Conservation (phyloP, 345 rosid species). For the Pseudoturritis turrita region DNA sequence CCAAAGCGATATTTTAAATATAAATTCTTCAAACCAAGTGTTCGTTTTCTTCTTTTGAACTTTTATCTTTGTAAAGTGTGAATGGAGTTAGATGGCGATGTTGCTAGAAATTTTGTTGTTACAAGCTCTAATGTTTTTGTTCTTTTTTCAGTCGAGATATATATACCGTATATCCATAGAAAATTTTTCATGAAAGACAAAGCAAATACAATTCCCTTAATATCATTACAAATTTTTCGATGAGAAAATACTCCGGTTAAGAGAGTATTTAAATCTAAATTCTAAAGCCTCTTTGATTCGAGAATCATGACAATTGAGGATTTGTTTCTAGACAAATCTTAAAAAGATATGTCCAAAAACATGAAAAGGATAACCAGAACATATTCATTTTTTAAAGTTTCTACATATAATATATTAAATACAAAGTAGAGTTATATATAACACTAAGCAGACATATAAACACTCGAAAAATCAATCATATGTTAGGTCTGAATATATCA, state of each 20-base stretch:
- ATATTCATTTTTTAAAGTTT: not conserved
- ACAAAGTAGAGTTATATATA: not conserved
- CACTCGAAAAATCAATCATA: not conserved
- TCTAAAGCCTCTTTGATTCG: not conserved
- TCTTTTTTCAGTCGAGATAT: not conserved
- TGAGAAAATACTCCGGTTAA: not conserved
- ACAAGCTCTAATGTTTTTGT: not conserved
- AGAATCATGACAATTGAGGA: conserved; percentile 9
- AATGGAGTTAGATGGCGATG: not conserved
- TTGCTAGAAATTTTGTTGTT: not conserved
- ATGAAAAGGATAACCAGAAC: not conserved
- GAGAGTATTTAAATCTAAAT: not conserved
- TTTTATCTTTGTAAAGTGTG: not conserved
- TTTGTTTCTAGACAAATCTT: conserved; percentile 6
- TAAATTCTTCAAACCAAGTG: not conserved
- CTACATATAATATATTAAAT: not conserved
- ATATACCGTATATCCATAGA: not conserved
- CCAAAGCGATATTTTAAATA: not conserved
- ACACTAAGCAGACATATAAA: not conserved
- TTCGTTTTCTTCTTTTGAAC: not conserved
- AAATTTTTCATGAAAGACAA: not conserved
- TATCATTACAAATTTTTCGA: not conserved
- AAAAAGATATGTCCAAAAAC: not conserved
- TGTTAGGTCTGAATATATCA: not conserved
- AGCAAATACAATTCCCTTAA: not conserved